Conservation (phyloP, 495 filamentous ascomycete species). For the Amniculicola lignicola region DNA sequence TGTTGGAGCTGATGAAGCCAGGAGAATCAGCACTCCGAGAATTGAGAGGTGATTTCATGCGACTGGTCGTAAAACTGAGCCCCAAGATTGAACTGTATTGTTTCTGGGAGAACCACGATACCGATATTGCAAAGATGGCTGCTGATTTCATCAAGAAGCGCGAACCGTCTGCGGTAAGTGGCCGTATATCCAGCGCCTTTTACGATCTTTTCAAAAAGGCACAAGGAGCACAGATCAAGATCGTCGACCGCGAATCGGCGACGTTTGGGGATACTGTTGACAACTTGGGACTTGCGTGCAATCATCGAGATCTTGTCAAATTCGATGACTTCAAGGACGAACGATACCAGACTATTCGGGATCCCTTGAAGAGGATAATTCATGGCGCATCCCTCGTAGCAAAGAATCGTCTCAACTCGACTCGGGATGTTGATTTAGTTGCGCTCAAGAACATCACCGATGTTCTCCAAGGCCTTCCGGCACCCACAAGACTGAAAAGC, state of each 20-base stretch:
- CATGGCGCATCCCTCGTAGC: constrained; percentile 38
- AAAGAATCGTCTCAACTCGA: constrained; percentile 40
- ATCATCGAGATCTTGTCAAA: constrained; percentile 42
- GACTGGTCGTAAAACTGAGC: constrained; percentile 4
- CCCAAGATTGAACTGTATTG: constrained; percentile 2
- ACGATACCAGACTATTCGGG: constrained; percentile 37
- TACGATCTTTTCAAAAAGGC: not conserved
- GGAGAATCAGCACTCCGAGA: not conserved
- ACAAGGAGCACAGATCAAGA: not conserved
- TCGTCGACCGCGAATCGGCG: constrained; percentile 40
- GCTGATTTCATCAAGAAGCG: constrained; percentile 13
- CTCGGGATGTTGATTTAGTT: constrained; percentile 36
- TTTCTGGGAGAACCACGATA: constrained; percentile 8
- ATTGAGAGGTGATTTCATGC: not conserved
- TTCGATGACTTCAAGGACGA: constrained; percentile 40
- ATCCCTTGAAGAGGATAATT: constrained; percentile 37
- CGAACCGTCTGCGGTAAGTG: too few species aligned
- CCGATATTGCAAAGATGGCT: constrained; percentile 28
- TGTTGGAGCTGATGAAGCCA: constrained; percentile 2
- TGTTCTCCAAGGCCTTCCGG: constrained; percentile 19
- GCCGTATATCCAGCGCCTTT: not conserved
- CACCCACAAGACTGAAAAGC: constrained; percentile 30
- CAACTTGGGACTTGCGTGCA: constrained; percentile 35
- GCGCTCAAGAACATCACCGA: constrained; percentile 38
- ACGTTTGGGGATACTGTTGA: constrained; percentile 38